Evolutionary conservation across 257 asterid species (phyloP), one percentile per base, ranked within the genome.

Genomic region (Coffea eugenioides): DNA sequence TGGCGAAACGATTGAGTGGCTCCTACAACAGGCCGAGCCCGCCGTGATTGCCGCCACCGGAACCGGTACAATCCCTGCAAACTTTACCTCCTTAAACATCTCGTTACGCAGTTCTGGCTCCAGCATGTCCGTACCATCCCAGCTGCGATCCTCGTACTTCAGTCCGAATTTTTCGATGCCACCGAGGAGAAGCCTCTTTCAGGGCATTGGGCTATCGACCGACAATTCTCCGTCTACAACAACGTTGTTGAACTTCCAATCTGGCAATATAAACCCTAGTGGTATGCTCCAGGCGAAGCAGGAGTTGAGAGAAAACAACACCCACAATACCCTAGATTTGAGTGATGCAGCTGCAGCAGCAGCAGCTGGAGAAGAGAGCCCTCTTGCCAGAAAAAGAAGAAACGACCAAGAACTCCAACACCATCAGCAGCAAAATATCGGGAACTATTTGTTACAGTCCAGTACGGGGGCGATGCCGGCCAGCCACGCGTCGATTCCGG

Each of bases 41-140:
- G 82, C 99, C 3, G 97, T 95, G 12, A 91, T 95, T 71, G 97
- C 99, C 45, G 97, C 99, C 77, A 95, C 99, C 1, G 99, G 99
- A 1, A 95, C 99, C 16, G 99, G 99, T 23, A 95, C 99, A 15
- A 93, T 95, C 20, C 99, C 99, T 1, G 99, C 99, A 6, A 95
- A 95, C 81, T 93, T 93, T 87, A 90, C 99, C 0, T 95, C 99
- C 0, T 89, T 95, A 0, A 95, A 95, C 64, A 95, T 95, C 31
- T 93, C 97, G 0, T 87, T 93, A 6, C 97, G 99, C 0, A 92
- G 97, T 89, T 93, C 99, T 0, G 94, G 98, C 4, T 93, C 99
- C 0, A 92, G 91, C 89, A 92, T 95, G 94, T 95, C 99, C 69
- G 94, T 92, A 8, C 97, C 99, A 5, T 95, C 98, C 16, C 99